A percentile compares a stretch with the other conserved stretches of the same genome.
These are phyloP conservation scores for Trichosporon sp. DNA, from an alignment of 1,284 basidiomycete genomes.

Conservation along the genomic window DNA sequence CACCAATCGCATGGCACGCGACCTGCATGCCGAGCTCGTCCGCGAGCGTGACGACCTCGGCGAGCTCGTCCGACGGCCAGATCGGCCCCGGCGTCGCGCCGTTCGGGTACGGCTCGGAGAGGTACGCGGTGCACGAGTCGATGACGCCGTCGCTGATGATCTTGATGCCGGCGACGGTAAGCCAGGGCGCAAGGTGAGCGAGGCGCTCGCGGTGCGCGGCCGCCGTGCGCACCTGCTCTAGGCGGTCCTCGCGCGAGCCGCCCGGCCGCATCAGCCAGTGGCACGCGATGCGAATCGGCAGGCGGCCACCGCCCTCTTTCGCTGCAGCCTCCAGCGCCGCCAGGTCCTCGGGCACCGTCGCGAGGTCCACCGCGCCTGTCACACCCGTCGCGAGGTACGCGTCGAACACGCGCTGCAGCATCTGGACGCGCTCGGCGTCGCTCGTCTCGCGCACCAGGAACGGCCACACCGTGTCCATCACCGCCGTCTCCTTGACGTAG, in stretches of 20 bases:
- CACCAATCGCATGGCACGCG: slow-evolving; percentile 37
- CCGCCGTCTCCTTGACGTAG: slow-evolving; percentile 27
- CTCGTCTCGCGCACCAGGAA: slow-evolving; percentile 18
- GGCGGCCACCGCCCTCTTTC: slow-evolving; percentile 6
- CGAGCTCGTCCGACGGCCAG: slow-evolving; percentile 28
- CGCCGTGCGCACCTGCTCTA: slow-evolving; percentile 20
- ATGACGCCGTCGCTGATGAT: slow-evolving; percentile 38
- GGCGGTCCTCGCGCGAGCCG: slow-evolving; percentile 20
- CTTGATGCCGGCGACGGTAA: slow-evolving; percentile 35
- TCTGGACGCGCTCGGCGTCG: slow-evolving; percentile 18
- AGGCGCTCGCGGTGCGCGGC: slow-evolving; percentile 25
- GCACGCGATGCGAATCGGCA: slow-evolving; percentile 30
- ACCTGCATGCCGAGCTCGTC: slow-evolving; percentile 33
- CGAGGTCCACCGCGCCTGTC: slow-evolving; percentile 33
- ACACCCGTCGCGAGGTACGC: slow-evolving; percentile 29
- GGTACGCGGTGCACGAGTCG: slow-evolving; percentile 36
- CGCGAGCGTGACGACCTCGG: slow-evolving; percentile 26
- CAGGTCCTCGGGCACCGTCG: slow-evolving; percentile 25
- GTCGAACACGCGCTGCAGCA: slow-evolving; percentile 23
- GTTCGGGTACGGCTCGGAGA: slow-evolving; percentile 31
- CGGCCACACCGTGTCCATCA: slow-evolving; percentile 30
- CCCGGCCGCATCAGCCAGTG: slow-evolving; percentile 29
- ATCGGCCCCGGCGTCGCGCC: slow-evolving; percentile 29
- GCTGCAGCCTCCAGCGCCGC: slow-evolving; percentile 26
- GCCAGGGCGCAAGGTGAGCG: slow-evolving; percentile 15